Conservation (phyloP, 2,329 filamentous ascomycete genomes). For the Clarireedia hainanense region DNA sequence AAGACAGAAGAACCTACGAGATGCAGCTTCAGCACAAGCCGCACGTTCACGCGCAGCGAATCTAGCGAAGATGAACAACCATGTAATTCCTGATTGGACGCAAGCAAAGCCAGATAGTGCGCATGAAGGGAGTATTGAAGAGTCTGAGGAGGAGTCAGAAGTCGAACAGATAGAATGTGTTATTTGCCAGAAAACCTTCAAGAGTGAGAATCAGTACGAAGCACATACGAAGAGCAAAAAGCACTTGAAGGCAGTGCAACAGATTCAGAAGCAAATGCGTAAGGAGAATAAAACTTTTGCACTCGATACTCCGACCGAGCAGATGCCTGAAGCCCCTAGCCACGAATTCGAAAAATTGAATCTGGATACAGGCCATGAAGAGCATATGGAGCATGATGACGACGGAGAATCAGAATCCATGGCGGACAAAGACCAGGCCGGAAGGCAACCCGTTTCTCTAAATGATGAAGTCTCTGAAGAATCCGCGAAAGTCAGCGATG, state of each 20-base stretch:
- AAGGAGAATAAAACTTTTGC: conserved; percentile 63
- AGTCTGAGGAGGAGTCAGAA: conserved; percentile 43
- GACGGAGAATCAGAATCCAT: neutral
- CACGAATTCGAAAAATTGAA: conserved; percentile 18
- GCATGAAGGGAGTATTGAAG: conserved; percentile 49
- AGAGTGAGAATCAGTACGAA: conserved; percentile 87
- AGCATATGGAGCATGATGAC: neutral
- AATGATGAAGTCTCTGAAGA: neutral
- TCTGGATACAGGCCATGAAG: conserved; percentile 1
- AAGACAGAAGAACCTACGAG: conserved; percentile 68
- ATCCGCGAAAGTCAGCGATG: neutral
- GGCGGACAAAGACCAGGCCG: neutral
- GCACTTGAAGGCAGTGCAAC: conserved; percentile 77
- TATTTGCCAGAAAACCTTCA: conserved; percentile 70
- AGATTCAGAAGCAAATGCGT: conserved; percentile 74
- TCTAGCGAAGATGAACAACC: conserved; percentile 60
- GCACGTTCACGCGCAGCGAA: conserved; percentile 76
- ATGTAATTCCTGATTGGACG: conserved; percentile 67
- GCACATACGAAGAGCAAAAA: conserved; percentile 96
- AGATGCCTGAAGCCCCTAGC: conserved; percentile 9
- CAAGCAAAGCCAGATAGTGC: conserved; percentile 44
- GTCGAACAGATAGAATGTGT: conserved; percentile 62
- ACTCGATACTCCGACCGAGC: conserved; percentile 29
- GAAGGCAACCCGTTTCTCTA: too few relatives aligned
- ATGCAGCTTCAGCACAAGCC: conserved; percentile 76